Evolutionary conservation across 2,329 filamentous ascomycete species (phyloP), one percentile per base, ranked within the genome.

Genomic region (Fusarium sp.): DNA sequence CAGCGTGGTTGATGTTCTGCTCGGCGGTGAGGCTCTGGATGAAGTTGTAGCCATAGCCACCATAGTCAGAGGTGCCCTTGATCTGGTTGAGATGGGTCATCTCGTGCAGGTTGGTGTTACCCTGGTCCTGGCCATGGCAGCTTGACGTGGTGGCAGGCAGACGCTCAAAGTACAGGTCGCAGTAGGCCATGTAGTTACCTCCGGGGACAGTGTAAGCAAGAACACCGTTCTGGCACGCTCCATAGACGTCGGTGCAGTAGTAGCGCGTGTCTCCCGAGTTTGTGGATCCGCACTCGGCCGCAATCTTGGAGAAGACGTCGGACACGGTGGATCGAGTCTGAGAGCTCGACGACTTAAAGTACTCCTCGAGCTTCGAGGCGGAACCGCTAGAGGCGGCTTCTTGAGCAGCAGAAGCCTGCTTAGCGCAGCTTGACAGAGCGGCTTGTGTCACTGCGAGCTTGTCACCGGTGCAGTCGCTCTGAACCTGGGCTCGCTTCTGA

Each of bases 91-190:
- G 67, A 74, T 92, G 90, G 10, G 90, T 91, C 69, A 84, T 82
- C 82, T 92, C 90, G 73, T 92, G 90, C 15, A 92, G 77, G 33
- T 84, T 84, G 15, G 90, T 91, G 13, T 86, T 90, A 4, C 87
- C 87, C 79, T 90, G 87, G 74, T 91, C 90, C 78, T 92, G 90
- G 4, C 73, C 84, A 75, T 91, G 88, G 81, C 90, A 92, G 2
- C 76, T 78, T 10, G 70, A 71, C 10, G 84, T 79, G 31, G 87
- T 61, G 3, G 82, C 81, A 0, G 86, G 81, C 10, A 92, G 82
- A 14, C 77, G 79, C 44, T 74, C 84, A 81, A 89, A 92, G 79
- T 85, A 90, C 20, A 88, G 77, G 15, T 83, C 81, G 79, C 90
- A 92, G 80, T 90, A 90, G 58, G 86, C 87, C 77, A 91, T 87